Conservation (phyloP, 2,329 filamentous ascomycete genomes). For the Gremmenia infestans region DNA sequence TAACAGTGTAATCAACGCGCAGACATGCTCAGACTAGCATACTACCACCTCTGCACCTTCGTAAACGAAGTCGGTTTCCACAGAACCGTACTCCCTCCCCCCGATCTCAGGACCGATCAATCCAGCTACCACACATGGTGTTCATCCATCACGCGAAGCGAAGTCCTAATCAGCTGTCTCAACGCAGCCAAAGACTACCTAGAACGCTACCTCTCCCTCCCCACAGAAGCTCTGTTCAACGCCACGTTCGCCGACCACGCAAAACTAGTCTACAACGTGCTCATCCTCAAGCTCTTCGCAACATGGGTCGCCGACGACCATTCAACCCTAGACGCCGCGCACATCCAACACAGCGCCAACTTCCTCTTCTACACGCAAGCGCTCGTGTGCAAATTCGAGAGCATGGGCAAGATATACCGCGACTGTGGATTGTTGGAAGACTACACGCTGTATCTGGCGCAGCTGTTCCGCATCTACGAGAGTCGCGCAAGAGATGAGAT, state of each 20-base stretch:
- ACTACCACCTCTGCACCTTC: constrained; percentile 3
- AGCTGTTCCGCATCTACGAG: neutral
- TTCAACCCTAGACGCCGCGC: neutral
- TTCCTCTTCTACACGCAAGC: neutral
- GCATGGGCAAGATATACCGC: neutral
- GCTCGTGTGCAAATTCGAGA: neutral
- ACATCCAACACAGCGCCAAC: neutral
- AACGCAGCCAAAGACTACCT: neutral
- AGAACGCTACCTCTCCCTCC: neutral
- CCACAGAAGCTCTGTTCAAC: neutral
- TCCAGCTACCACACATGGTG: neutral
- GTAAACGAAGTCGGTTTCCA: constrained; percentile 15
- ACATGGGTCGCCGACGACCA: neutral
- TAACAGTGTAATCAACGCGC: neutral
- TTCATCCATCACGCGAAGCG: neutral
- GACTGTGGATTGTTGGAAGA: neutral
- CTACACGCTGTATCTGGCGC: neutral
- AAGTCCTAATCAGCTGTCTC: neutral
- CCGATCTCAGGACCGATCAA: neutral
- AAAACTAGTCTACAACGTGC: neutral
- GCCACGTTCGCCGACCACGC: neutral
- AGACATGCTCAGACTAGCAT: neutral
- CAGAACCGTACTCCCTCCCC: neutral
- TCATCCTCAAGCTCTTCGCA: constrained; percentile 1
- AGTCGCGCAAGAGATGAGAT: neutral